phyloP scores from a whole-genome alignment of 2,329 filamentous ascomycete species.

The Colletotrichum sp. region DNA sequence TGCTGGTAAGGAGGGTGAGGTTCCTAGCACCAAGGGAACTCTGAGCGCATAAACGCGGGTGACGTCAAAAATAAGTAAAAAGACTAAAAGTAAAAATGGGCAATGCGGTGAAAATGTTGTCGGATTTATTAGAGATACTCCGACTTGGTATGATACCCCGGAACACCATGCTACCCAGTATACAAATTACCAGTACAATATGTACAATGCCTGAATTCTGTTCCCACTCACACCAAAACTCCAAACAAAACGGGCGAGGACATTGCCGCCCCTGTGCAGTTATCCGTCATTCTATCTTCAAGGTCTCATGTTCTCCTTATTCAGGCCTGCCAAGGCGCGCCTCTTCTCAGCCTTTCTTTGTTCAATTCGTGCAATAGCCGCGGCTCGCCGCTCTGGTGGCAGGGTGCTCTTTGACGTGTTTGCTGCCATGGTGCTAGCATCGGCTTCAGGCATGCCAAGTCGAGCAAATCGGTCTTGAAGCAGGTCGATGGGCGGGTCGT shows the following conservation, averaged over 20 bases:
- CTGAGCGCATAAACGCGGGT: conserved; percentile 54
- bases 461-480: conserved; percentile 49
- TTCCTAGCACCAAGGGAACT: conserved; percentile 96
- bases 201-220: conserved; percentile 14
- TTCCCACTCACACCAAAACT: conserved; percentile 4
- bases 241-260: conserved; percentile 1
- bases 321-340: conserved; percentile 35
- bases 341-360: conserved; percentile 58
- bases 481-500: conserved; percentile 47
- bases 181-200: background rate
- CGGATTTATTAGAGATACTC: background rate
- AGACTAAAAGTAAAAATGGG: background rate
- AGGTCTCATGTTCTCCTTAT: conserved; percentile 59
- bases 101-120: background rate
- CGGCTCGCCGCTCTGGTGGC: conserved; percentile 56
- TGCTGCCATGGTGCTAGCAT: conserved; percentile 33
- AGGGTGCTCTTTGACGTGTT: conserved; percentile 49
- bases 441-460: conserved; percentile 43
- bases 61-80: background rate
- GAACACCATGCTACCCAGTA: conserved; percentile 23
- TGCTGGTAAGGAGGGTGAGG: conserved; percentile 84
- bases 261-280: background rate
- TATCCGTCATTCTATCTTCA: conserved; percentile 20
- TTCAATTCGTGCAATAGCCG: conserved; percentile 60
- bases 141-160: conserved; percentile 16